Evolutionary conservation across 371 early-diverging fungal species (phyloP).

Genomic region (Mortierella sp.): DNA sequence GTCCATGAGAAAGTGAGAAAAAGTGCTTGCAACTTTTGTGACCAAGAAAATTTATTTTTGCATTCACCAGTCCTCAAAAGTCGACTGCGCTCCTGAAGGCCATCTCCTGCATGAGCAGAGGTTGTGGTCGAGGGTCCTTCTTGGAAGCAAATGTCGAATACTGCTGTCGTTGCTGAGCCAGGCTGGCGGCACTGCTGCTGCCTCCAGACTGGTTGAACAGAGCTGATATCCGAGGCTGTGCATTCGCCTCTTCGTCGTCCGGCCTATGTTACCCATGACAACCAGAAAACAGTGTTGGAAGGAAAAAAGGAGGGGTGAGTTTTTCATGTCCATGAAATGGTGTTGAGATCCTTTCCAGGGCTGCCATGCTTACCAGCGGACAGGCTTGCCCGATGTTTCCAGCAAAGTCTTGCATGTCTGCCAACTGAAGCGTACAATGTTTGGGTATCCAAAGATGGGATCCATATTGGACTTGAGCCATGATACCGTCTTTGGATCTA

Average conservation of each 20-base stretch:
- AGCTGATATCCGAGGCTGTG: slow-evolving; percentile 38
- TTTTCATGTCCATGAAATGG: too few species aligned
- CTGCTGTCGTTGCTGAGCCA: slow-evolving; percentile 24
- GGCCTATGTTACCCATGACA: too few species aligned
- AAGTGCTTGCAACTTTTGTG: background rate
- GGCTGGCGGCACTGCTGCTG: background rate
- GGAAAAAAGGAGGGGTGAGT: too few species aligned
- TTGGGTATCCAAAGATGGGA: slow-evolving; percentile 93
- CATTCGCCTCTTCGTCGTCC: slow-evolving; percentile 27
- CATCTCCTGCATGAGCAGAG: slow-evolving; percentile 51
- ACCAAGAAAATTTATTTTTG: background rate
- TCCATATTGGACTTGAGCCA: slow-evolving; percentile 91
- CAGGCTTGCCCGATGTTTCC: slow-evolving; percentile 57
- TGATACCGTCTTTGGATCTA: slow-evolving; percentile 92
- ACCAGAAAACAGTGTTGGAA: too few species aligned
- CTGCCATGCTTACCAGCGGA: slow-evolving; percentile 34
- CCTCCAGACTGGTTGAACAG: slow-evolving; percentile 19
- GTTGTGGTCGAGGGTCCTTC: slow-evolving; percentile 36
- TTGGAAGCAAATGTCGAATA: slow-evolving; percentile 45
- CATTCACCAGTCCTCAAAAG: slow-evolving; percentile 21
- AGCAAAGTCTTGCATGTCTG: slow-evolving; percentile 85
- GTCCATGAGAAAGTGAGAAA: slow-evolving; percentile 5
- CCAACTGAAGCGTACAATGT: slow-evolving; percentile 97
- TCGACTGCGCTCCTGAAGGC: slow-evolving; percentile 39
- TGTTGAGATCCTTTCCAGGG: background rate